Conservation (phyloP, 805 yeast genomes). For the Scheffersomyces lignosus region DNA sequence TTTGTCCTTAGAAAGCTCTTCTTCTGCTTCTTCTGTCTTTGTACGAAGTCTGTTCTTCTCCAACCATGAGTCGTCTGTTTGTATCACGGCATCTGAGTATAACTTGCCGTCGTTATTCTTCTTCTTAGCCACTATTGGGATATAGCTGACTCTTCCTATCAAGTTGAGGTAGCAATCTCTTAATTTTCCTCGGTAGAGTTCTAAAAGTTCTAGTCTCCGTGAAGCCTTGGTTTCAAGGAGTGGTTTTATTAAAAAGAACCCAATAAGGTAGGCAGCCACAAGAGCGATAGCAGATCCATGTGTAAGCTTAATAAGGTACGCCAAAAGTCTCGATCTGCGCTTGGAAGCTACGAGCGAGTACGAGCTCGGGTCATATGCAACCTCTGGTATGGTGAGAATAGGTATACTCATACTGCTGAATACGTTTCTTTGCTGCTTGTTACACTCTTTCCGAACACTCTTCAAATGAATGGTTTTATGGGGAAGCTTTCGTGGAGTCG, state of each 20-base stretch:
- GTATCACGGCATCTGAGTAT: slow-evolving; percentile 38
- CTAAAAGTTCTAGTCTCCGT: slow-evolving; percentile 36
- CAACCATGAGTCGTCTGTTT: slow-evolving; percentile 30
- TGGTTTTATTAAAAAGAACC: slow-evolving; percentile 35
- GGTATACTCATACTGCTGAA: no score
- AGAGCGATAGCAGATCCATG: slow-evolving; percentile 34
- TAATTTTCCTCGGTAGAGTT: slow-evolving; percentile 28
- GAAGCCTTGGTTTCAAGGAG: slow-evolving; percentile 27
- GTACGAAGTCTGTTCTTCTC: slow-evolving; percentile 4
- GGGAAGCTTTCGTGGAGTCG: no score
- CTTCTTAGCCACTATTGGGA: slow-evolving; percentile 41
- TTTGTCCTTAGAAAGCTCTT: slow-evolving; percentile 18
- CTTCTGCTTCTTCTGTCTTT: slow-evolving; percentile 14
- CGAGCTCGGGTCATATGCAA: slow-evolving; percentile 34
- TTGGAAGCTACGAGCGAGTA: slow-evolving; percentile 15
- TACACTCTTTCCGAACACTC: no score
- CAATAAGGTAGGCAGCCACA: slow-evolving; percentile 29
- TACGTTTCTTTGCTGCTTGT: no score
- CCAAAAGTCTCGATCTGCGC: slow-evolving; percentile 21
- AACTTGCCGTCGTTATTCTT: slow-evolving; percentile 28
- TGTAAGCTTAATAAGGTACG: slow-evolving; percentile 30
- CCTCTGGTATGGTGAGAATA: slow-evolving; percentile 40
- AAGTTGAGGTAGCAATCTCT: slow-evolving; percentile 36
- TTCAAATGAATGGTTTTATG: no score
- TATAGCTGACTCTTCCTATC: slow-evolving; percentile 33